Conservation (phyloP, 1,139 yeast genomes). For the Cylindricascospora bacillispora region DNA sequence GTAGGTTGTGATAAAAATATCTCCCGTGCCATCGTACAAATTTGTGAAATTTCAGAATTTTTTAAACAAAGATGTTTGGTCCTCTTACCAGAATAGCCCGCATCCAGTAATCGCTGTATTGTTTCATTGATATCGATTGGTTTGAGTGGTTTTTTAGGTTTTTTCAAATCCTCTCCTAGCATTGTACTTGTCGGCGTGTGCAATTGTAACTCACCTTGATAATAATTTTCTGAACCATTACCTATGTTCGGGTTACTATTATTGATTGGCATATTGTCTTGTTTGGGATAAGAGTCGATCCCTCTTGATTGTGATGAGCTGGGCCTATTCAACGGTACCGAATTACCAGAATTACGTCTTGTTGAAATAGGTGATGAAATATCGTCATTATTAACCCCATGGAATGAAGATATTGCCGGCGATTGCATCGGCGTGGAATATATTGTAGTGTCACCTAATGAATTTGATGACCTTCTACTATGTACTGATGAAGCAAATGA, state of each 20-base stretch:
- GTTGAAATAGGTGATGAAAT: background rate
- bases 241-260: too few species aligned
- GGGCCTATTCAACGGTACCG: background rate
- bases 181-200: too few species aligned
- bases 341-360: background rate
- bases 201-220: too few species aligned
- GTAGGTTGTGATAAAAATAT: slow-evolving; percentile 83
- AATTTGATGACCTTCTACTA: slow-evolving; percentile 5
- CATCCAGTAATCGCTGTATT: slow-evolving; percentile 81
- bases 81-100: slow-evolving; percentile 89
- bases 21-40: slow-evolving; percentile 81
- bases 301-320: background rate
- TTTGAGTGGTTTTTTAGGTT: slow-evolving; percentile 18
- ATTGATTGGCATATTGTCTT: slow-evolving; percentile 1
- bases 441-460: slow-evolving; percentile 6
- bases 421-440: slow-evolving; percentile 8
- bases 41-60: slow-evolving; percentile 71
- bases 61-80: slow-evolving; percentile 82
- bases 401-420: slow-evolving; percentile 7
- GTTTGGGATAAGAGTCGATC: background rate
- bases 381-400: slow-evolving; percentile 4
- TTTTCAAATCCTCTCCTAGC: background rate
- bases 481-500: slow-evolving; percentile 7
- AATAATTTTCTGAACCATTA: too few species aligned
- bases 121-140: slow-evolving; percentile 73